A percentile compares a stretch with the other conserved stretches of the same genome.
Evolutionary conservation across 805 yeast genomes (phyloP).

Genomic region (Candida manassasensis): DNA sequence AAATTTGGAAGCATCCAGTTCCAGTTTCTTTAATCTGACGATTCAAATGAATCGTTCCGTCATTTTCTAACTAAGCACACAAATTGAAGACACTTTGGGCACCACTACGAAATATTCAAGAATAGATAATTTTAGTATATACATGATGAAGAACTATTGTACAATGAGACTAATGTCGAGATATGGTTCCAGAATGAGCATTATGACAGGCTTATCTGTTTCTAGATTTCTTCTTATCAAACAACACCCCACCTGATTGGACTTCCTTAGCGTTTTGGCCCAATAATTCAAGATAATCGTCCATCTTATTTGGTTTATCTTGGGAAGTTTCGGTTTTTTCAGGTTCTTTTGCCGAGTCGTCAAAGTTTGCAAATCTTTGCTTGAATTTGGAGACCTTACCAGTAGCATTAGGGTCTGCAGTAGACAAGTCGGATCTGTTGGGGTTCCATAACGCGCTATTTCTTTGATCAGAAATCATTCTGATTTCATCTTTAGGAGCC

Average conservation of each 20-base stretch:
- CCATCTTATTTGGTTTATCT: slow-evolving; percentile 16
- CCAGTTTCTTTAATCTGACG: no score
- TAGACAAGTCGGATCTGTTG: slow-evolving; percentile 67
- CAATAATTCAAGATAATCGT: slow-evolving; percentile 56
- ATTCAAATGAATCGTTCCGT: no score
- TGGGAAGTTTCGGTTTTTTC: slow-evolving; percentile 6
- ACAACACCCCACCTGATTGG: slow-evolving; percentile 51
- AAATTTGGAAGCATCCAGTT: no score
- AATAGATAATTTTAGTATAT: no score
- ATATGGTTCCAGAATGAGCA: no score
- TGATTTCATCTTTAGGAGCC: slow-evolving; percentile 79
- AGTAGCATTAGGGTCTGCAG: slow-evolving; percentile 75
- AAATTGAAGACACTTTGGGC: no score
- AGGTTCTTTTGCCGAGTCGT: slow-evolving; percentile 13
- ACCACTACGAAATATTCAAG: no score
- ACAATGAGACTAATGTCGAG: no score
- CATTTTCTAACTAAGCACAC: no score
- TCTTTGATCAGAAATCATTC: slow-evolving; percentile 86
- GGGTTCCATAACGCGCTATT: slow-evolving; percentile 87
- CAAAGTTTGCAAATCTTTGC: slow-evolving; percentile 51
- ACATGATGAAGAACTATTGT: no score
- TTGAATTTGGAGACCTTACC: slow-evolving; percentile 76
- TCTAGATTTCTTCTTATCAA: slow-evolving; percentile 42
- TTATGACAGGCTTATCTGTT: slow-evolving; percentile 19
- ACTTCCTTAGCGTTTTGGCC: slow-evolving; percentile 54